Percentiles rank a stretch among this genome's conserved stretches.
phyloP scores from a whole-genome alignment of 345 rosid species.

The Rhizophora apiculata region DNA sequence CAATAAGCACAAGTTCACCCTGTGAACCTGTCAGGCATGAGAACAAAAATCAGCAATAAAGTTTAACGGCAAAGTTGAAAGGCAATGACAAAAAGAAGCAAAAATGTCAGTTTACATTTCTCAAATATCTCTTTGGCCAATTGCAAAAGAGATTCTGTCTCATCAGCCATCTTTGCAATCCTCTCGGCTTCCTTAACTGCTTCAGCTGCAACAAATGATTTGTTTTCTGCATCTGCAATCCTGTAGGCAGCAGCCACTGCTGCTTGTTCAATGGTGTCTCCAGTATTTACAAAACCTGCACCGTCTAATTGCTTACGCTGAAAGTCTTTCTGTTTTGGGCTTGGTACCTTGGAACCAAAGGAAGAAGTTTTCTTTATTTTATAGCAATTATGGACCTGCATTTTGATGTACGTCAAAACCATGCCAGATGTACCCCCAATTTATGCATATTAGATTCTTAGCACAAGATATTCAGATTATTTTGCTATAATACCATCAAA shows the following conservation, averaged over 20 bases:
- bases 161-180: conserved; percentile 55
- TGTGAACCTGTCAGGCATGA: conserved; percentile 37
- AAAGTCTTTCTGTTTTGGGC: conserved; percentile 33
- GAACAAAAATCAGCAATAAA: not conserved
- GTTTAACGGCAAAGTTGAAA: not conserved
- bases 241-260: conserved; percentile 61
- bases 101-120: conserved; percentile 36
- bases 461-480: not conserved
- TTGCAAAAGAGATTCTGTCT: conserved; percentile 39
- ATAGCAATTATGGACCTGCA: conserved; percentile 59
- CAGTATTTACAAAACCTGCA: conserved; percentile 14
- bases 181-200: conserved; percentile 78
- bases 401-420: conserved; percentile 2
- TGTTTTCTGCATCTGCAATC: conserved; percentile 81
- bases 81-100: not conserved
- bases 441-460: not conserved
- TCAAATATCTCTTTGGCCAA: conserved; percentile 52
- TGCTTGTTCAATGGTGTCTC: conserved; percentile 53
- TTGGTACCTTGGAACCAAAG: conserved; percentile 29
- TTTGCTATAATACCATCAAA: not conserved
- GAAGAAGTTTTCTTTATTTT: conserved; percentile 30
- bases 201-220: conserved; percentile 57
- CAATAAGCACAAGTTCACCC: conserved; percentile 40
- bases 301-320: conserved; percentile 36
- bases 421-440: conserved; percentile 4